Conservation (phyloP, 1,284 basidiomycete genomes). For the Sanghuangporus weigelae region DNA sequence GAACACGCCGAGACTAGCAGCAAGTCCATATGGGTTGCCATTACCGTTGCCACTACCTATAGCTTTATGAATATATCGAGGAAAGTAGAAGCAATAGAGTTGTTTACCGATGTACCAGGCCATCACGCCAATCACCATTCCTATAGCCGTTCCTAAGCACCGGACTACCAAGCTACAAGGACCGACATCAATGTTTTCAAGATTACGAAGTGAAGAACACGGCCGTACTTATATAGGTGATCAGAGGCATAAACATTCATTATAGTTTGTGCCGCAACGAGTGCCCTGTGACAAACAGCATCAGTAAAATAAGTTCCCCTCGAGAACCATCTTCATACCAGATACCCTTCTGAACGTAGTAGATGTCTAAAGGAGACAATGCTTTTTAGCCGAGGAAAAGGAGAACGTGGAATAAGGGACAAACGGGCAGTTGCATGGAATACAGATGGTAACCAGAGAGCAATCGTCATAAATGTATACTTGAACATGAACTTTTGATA, state of each 20-base stretch:
- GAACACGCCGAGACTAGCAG: constrained; percentile 45
- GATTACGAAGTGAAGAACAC: constrained; percentile 21
- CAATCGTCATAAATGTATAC: constrained; percentile 47
- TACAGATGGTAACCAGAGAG: constrained; percentile 51
- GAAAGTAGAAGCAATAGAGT: neutral
- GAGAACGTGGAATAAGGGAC: constrained; percentile 20
- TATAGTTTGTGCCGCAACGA: constrained; percentile 65
- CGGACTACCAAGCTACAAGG: constrained; percentile 24
- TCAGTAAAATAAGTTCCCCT: neutral
- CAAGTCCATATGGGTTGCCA: constrained; percentile 56
- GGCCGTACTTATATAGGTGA: constrained; percentile 46
- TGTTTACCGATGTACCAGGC: constrained; percentile 40
- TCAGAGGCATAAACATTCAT: constrained; percentile 58
- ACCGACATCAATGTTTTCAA: too few relatives aligned
- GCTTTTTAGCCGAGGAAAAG: neutral
- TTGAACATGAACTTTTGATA: constrained; percentile 49
- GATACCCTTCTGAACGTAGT: constrained; percentile 37
- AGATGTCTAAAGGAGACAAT: constrained; percentile 31
- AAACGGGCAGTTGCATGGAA: constrained; percentile 38
- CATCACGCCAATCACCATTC: constrained; percentile 44
- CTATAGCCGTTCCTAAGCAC: constrained; percentile 40
- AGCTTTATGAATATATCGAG: neutral
- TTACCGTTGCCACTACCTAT: constrained; percentile 43
- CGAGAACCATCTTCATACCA: constrained; percentile 29
- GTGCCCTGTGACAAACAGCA: constrained; percentile 36